Percentiles rank a stretch among this genome's conserved stretches.
Conservation (phyloP, 2,329 filamentous ascomycete genomes). For the Xylaria sp. region DNA sequence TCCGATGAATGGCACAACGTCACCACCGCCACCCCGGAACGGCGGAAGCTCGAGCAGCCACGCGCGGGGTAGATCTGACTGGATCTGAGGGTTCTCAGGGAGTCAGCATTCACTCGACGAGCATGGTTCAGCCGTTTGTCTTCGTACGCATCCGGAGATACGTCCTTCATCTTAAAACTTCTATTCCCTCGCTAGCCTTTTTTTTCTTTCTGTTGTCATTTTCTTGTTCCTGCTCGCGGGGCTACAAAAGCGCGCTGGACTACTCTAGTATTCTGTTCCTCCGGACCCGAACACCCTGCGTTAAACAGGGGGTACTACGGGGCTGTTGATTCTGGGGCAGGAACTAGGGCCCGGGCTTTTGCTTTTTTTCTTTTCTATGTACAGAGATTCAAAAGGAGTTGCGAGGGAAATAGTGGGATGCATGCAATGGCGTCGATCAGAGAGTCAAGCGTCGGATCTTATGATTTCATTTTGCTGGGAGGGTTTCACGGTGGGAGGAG, state of each 20-base stretch:
- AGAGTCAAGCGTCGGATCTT: conserved; percentile 25
- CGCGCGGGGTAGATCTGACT: conserved; percentile 25
- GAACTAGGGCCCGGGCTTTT: conserved; percentile 19
- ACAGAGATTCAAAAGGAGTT: conserved; percentile 15
- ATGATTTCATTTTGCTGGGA: conserved; percentile 18
- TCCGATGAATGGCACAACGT: conserved; percentile 17
- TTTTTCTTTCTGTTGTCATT: conserved; percentile 16
- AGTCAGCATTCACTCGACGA: neutral
- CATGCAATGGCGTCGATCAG: conserved; percentile 35
- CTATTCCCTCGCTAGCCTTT: conserved; percentile 18
- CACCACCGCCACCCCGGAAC: conserved; percentile 16
- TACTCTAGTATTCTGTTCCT: conserved; percentile 15
- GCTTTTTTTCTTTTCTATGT: conserved; percentile 22
- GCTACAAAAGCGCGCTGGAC: conserved; percentile 7
- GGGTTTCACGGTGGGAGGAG: conserved; percentile 11
- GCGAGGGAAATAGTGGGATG: conserved; percentile 26
- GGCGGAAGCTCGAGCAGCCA: conserved; percentile 29
- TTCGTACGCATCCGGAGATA: conserved; percentile 17
- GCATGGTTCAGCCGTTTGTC: neutral
- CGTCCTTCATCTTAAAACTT: too few relatives aligned
- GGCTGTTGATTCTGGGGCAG: too few relatives aligned
- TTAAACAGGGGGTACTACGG: neutral
- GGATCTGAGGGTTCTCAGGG: conserved; percentile 28
- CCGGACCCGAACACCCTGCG: conserved; percentile 12
- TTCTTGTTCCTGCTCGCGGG: conserved; percentile 4